Evolutionary conservation across 257 asterid genomes (phyloP), one percentile per base, ranked within the genome.

Genomic region (Echium plantagineum): DNA sequence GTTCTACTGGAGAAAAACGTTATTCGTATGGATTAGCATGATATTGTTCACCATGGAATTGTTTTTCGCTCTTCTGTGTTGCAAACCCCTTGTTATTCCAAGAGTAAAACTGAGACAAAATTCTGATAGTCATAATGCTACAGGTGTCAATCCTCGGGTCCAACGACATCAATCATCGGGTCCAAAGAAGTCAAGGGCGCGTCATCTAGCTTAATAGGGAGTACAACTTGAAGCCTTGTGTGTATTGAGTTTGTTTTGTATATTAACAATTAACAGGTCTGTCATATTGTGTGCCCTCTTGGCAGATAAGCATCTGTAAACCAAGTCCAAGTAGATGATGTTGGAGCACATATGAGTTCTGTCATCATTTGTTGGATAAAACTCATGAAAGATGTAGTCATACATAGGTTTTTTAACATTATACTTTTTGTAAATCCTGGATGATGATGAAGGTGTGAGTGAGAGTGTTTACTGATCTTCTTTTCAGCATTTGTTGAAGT

Each of bases 21-120:
- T 91, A 38, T 91, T 83, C 61, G 82, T 84, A 51, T 85, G 96
- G 96, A 65, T 81, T 59, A 79, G 98, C 83, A 71, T 88, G 89
- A 66, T 75, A 9, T 51, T 88, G 20, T 84, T 91, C 69, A 47
- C 62, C 19, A 67, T 68, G 57, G 96, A 88, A 80, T 57, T 88
- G 75, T 51, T 73, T 67, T 74, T 80, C 28, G 70, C 89, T 63
- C 96, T 87, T 21, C 72, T 90, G 28, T 85, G 87, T 67, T 87
- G 97, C 83, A 83, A 57, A 67, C 80, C 97, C 17, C 52, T 85
- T 15, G 58, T 87, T 62, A 61, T 90, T 61, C 96, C 96, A 2
- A 78, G 67, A 71, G 76, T 87, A 71, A 74, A 75, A 26, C 63
- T 84, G 68, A 61, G 85, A 64, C 76, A 42, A 58, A 63, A 31